Conservation (phyloP, 2,329 filamentous ascomycete genomes). For the Penicillium sp. region DNA sequence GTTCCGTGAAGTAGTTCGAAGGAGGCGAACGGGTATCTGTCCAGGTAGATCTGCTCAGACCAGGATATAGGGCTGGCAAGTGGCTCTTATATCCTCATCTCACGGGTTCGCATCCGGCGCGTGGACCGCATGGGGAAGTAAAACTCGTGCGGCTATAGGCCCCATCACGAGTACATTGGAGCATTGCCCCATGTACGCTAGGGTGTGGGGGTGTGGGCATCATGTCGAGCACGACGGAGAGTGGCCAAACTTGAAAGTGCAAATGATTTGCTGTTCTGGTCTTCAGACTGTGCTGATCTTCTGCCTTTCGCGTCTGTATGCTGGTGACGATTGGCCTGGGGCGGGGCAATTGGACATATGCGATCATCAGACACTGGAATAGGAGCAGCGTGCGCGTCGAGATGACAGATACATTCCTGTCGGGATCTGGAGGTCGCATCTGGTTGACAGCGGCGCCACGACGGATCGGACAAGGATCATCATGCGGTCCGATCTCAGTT, state of each 20-base stretch:
- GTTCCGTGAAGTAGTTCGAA: background rate
- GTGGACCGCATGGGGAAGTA: conserved; percentile 26
- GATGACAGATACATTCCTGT: conserved; percentile 21
- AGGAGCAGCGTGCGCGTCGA: conserved; percentile 11
- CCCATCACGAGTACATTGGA: conserved; percentile 1
- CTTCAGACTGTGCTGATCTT: conserved; percentile 14
- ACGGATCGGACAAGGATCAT: conserved; percentile 25
- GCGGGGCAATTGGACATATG: conserved; percentile 1
- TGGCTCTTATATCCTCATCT: conserved; percentile 18
- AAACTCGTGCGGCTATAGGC: conserved; percentile 10
- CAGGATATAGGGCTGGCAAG: background rate
- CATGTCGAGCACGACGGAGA: background rate
- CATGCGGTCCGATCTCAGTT: conserved; percentile 8
- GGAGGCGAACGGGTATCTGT: background rate
- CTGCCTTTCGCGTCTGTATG: conserved; percentile 1
- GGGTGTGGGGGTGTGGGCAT: conserved; percentile 2
- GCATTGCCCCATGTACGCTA: conserved; percentile 3
- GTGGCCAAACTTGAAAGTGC: background rate
- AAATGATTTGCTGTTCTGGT: background rate
- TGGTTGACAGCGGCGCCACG: conserved; percentile 13
- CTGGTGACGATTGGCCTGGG: background rate
- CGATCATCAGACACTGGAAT: conserved; percentile 5
- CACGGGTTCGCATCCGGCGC: conserved; percentile 21
- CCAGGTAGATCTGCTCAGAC: background rate
- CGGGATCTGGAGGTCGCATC: conserved; percentile 11